Evolutionary conservation across 2,329 filamentous ascomycete genomes (phyloP).

Genomic region (Talaromyces albobiverticillius): DNA sequence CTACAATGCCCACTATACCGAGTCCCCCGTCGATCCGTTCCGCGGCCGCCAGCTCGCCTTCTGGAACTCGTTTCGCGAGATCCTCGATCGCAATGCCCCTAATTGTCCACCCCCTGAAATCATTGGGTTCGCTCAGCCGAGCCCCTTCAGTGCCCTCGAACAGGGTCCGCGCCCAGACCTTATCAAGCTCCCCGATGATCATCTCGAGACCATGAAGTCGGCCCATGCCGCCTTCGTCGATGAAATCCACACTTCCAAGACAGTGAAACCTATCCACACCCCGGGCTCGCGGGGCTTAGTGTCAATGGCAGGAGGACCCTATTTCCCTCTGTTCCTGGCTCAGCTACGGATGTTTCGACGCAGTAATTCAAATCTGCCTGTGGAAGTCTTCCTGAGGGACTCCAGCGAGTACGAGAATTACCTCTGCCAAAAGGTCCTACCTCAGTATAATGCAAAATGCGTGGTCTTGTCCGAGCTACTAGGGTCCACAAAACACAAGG

Average conservation of each 20-base stretch:
- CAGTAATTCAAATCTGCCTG: constrained; percentile 49
- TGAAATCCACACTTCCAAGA: constrained; percentile 27
- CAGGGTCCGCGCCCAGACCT: constrained; percentile 33
- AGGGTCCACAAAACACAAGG: constrained; percentile 20
- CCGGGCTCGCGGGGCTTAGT: constrained; percentile 48
- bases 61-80: constrained; percentile 34
- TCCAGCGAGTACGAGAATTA: constrained; percentile 38
- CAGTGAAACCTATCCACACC: constrained; percentile 32
- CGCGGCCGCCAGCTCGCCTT: constrained; percentile 32
- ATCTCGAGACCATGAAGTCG: constrained; percentile 33
- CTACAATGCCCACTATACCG: constrained; percentile 15
- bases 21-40: constrained; percentile 16
- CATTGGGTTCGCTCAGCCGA: constrained; percentile 21
- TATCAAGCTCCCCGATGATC: constrained; percentile 31
- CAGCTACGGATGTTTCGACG: constrained; percentile 53
- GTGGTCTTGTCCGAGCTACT: constrained; percentile 44
- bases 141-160: constrained; percentile 29
- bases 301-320: constrained; percentile 47
- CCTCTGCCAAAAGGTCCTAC: constrained; percentile 40
- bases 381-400: constrained; percentile 44
- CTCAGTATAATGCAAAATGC: constrained; percentile 41
- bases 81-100: constrained; percentile 31
- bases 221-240: constrained; percentile 42
- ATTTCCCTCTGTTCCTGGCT: constrained; percentile 51
- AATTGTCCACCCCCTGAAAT: constrained; percentile 29